Percentiles rank a stretch among this genome's conserved stretches.
Evolutionary conservation across 129 eudicot species (phyloP).

Genomic region (Flaveria brownii): DNA sequence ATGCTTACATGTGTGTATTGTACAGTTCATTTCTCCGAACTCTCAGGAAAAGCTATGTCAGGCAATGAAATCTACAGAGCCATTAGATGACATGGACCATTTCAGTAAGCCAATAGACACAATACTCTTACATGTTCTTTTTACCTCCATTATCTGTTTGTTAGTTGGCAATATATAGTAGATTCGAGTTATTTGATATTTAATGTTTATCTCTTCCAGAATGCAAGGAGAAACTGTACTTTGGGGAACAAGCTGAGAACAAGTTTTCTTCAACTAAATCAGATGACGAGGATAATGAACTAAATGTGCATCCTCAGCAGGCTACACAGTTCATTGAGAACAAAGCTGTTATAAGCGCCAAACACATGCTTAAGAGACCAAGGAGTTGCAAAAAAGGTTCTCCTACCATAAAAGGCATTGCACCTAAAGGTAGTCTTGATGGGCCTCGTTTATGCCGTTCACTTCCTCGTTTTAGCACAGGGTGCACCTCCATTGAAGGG

Average conservation of each 20-base stretch:
- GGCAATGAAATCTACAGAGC: conserved; percentile 54
- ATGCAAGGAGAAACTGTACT: conserved; percentile 56
- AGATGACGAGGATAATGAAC: conserved; percentile 19
- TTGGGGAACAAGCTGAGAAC: conserved; percentile 40
- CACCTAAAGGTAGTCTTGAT: conserved; percentile 45
- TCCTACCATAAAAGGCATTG: conserved; percentile 36
- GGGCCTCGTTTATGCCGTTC: conserved; percentile 59
- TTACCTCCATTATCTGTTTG: not conserved
- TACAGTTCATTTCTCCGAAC: conserved; percentile 80
- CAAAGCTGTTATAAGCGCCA: conserved; percentile 38
- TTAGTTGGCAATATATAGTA: not conserved
- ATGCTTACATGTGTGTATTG: conserved; percentile 18
- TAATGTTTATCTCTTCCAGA: conserved; percentile 39
- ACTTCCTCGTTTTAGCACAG: conserved; percentile 56
- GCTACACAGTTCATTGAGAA: conserved; percentile 15
- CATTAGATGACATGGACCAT: conserved; percentile 35
- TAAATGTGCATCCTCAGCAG: conserved; percentile 19
- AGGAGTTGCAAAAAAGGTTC: conserved; percentile 35
- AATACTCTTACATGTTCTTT: conserved; percentile 13
- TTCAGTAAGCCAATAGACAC: conserved; percentile 49
- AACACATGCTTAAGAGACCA: conserved; percentile 42
- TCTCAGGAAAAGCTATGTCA: conserved; percentile 68
- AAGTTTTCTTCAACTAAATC: conserved; percentile 39
- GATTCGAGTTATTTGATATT: conserved; percentile 1
- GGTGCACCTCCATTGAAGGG: conserved; percentile 59